Evolutionary conservation across 345 rosid genomes (phyloP).

Genomic region (Crucihimalaya himalaica): DNA sequence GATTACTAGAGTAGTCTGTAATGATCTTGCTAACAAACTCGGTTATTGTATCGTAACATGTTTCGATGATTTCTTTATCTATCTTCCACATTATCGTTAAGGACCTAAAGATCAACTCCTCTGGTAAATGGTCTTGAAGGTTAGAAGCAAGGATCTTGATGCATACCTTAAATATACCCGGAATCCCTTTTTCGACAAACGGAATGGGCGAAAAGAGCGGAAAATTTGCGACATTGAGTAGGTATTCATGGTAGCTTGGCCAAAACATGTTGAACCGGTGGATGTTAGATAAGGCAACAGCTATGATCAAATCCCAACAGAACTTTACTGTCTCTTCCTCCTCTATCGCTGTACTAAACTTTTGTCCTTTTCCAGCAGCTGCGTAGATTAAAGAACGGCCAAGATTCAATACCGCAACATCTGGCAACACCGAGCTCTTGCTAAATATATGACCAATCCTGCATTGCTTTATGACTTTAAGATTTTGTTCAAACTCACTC

Average conservation of each 20-base stretch:
- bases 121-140: conserved; percentile 52
- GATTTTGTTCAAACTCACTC: conserved; percentile 86
- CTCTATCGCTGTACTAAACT: conserved; percentile 82
- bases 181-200: conserved; percentile 70
- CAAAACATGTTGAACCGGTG: conserved; percentile 61
- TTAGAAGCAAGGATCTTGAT: conserved; percentile 55
- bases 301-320: conserved; percentile 75
- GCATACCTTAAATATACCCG: conserved; percentile 69
- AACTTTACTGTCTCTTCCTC: conserved; percentile 87
- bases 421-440: conserved; percentile 55
- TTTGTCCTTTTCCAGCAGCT: conserved; percentile 93
- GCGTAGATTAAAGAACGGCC: conserved; percentile 85
- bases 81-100: conserved; percentile 86
- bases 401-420: conserved; percentile 58
- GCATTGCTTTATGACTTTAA: conserved; percentile 83
- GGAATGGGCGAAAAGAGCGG: conserved; percentile 84
- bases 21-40: conserved; percentile 66
- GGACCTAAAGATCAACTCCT: conserved; percentile 76
- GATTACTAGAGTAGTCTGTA: conserved; percentile 54
- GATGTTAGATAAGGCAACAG: conserved; percentile 54
- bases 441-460: conserved; percentile 73
- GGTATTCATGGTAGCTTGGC: conserved; percentile 70
- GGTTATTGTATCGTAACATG: conserved; percentile 59
- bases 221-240: conserved; percentile 65
- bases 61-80: conserved; percentile 82